A percentile compares a stretch with the other conserved stretches of the same genome.
Conservation (phyloP, 2,329 filamentous ascomycete species). For the Pseudocercospora crystallina region DNA sequence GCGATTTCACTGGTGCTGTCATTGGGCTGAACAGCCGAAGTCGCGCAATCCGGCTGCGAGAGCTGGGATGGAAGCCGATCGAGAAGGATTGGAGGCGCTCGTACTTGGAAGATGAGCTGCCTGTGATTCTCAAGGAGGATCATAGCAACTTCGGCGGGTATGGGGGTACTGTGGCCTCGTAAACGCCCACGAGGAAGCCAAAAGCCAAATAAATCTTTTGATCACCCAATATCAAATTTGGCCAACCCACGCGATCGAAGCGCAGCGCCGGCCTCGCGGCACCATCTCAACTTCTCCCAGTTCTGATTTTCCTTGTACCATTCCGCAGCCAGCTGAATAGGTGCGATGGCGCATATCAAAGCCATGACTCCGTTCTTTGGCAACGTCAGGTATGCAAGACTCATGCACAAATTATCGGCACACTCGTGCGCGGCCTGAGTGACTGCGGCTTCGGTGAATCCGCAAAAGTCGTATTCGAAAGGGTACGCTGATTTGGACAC, state of each 20-base stretch:
- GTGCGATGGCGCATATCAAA: constrained; percentile 6
- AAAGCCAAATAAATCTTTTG: too few relatives aligned
- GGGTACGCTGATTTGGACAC: background rate
- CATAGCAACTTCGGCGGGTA: constrained; percentile 20
- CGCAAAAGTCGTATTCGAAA: constrained; percentile 7
- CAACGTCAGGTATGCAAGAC: constrained; percentile 8
- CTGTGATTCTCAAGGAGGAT: constrained; percentile 36
- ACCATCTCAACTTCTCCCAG: constrained; percentile 10
- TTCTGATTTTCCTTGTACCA: constrained; percentile 6
- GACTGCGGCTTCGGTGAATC: background rate
- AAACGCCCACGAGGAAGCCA: too few relatives aligned
- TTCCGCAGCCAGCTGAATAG: constrained; percentile 8
- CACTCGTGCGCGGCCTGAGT: constrained; percentile 1
- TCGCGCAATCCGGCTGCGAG: constrained; percentile 45
- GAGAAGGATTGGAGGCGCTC: constrained; percentile 45
- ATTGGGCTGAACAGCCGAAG: constrained; percentile 47
- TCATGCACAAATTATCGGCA: constrained; percentile 14
- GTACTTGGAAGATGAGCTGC: constrained; percentile 46
- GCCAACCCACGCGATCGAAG: too few relatives aligned
- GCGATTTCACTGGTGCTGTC: constrained; percentile 36
- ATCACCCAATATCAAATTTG: too few relatives aligned
- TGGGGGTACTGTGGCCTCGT: constrained; percentile 18
- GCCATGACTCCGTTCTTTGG: constrained; percentile 12
- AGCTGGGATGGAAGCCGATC: constrained; percentile 47
- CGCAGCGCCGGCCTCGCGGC: background rate